Base-by-base conservation (phyloP, 352 stramenopile genomes). In the Globisporangium nagaii region DNA sequence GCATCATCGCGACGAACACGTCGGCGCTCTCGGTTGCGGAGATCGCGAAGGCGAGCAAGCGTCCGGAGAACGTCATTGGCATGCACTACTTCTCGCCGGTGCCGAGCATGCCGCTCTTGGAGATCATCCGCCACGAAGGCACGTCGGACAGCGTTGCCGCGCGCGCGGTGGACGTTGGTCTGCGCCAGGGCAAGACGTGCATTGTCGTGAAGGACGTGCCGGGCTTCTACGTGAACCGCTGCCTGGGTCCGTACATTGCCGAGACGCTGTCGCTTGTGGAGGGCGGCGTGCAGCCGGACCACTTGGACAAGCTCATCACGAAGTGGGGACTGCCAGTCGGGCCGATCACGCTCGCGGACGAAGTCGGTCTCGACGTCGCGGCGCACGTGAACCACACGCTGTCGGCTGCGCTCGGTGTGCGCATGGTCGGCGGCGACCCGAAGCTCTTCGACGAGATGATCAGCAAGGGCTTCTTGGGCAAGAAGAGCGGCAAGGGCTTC, bases 11-110 rank as follows among this genome's bases (percentile, higher is more conserved):
- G 1, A 98, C 95, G 34, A 99, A 99, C 75, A 99, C 97, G 31
- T 98, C 90, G 32, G 96, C 96, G 13, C 93, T 99, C 56, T 95
- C 95, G 17, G 97, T 99, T 60, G 84, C 76, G 9, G 88, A 97
- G 50, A 98, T 99, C 63, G 96, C 96, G 25, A 73, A 74, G 45
- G 74, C 75, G 7, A 86, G 71, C 63, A 88, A 86, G 60, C 79
- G 80, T 9, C 90, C 90, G 13, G 73, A 97, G 62, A 96, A 95
- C 50, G 84, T 98, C 17, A 94, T 99, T 24, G 97, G 97, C 43
- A 99, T 99, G 95, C 97, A 99, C 79, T 99, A 99, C 76, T 99
- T 99, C 70, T 98, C 84, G 27, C 97, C 97, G 25, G 97, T 99
- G 52, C 94, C 95, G 13, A 90, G 78, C 42, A 99, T 99, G 97